These are phyloP conservation scores for Aspergillus ruber DNA, from an alignment of 2,329 filamentous ascomycete genomes.

Conservation along the genomic window DNA sequence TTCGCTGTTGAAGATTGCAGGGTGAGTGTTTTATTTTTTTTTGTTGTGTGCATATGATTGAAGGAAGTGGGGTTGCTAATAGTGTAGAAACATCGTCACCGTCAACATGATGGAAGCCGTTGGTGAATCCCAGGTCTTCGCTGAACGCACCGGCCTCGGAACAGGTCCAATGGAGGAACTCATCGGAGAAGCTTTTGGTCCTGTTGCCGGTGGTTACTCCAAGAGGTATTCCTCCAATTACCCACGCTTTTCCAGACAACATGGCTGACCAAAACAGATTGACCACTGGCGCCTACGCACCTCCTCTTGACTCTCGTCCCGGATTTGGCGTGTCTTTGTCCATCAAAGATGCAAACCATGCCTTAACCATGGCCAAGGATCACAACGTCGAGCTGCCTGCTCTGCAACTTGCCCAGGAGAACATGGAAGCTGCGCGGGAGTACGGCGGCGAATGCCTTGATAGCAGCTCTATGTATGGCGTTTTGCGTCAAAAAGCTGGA, in stretches of 20 bases:
- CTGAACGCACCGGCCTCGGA: conserved; percentile 41
- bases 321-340: conserved; percentile 33
- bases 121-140: conserved; percentile 42
- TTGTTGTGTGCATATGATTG: conserved; percentile 2
- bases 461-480: conserved; percentile 34
- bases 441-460: conserved; percentile 33
- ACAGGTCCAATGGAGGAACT: conserved; percentile 37
- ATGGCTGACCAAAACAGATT: conserved; percentile 18
- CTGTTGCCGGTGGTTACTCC: conserved; percentile 38
- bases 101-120: conserved; percentile 42
- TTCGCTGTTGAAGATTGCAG: conserved; percentile 41
- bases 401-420: conserved; percentile 26
- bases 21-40: conserved; percentile 17
- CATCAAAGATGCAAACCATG: conserved; percentile 34
- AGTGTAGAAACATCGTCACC: conserved; percentile 35
- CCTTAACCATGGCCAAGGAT: conserved; percentile 26
- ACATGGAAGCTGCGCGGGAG: conserved; percentile 31
- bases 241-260: background rate
- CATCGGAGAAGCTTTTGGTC: conserved; percentile 39
- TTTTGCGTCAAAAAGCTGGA: conserved; percentile 29
- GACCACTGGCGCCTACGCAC: conserved; percentile 39
- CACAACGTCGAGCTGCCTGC: conserved; percentile 27
- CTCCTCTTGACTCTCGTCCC: conserved; percentile 27
- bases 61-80: background rate
- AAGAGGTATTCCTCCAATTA: conserved; percentile 23